Evolutionary conservation across 768 basidiomycete species (phyloP).

Genomic region (Leucocoprinus sp.): DNA sequence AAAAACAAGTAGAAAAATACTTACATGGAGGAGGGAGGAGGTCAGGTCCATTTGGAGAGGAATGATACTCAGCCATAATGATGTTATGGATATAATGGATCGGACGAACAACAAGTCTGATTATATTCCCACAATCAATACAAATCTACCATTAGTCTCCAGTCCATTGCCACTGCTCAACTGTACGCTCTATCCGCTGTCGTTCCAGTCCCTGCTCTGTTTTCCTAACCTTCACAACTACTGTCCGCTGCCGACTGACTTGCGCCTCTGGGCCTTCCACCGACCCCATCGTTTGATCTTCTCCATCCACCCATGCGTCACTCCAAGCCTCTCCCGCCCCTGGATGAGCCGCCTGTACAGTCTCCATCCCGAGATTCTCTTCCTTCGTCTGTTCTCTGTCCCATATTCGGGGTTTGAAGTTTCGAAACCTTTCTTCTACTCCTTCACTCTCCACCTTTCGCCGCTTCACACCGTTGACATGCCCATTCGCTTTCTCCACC

Average conservation of each 20-base stretch:
- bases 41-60: neutral
- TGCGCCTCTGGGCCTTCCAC: constrained; percentile 14
- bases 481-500: constrained; percentile 18
- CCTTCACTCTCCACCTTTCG: constrained; percentile 31
- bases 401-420: constrained; percentile 67
- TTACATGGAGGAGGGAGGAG: constrained; percentile 6
- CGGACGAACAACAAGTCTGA: neutral
- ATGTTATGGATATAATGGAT: constrained; percentile 2
- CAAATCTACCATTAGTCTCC: constrained; percentile 11
- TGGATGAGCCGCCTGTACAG: neutral
- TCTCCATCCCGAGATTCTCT: constrained; percentile 7
- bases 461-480: constrained; percentile 30
- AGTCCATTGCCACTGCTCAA: constrained; percentile 64
- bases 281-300: constrained; percentile 24
- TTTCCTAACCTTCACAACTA: constrained; percentile 51
- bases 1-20: neutral
- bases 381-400: constrained; percentile 32
- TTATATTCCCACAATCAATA: constrained; percentile 11
- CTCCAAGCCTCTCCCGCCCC: constrained; percentile 15
- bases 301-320: constrained; percentile 3
- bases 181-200: constrained; percentile 58
- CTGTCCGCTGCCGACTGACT: constrained; percentile 26
- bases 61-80: no score
- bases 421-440: constrained; percentile 36
- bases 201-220: constrained; percentile 53